These are phyloP conservation scores for Poa pratensis DNA, from an alignment of 176 grass and related monocot genomes.

Conservation along the genomic window DNA sequence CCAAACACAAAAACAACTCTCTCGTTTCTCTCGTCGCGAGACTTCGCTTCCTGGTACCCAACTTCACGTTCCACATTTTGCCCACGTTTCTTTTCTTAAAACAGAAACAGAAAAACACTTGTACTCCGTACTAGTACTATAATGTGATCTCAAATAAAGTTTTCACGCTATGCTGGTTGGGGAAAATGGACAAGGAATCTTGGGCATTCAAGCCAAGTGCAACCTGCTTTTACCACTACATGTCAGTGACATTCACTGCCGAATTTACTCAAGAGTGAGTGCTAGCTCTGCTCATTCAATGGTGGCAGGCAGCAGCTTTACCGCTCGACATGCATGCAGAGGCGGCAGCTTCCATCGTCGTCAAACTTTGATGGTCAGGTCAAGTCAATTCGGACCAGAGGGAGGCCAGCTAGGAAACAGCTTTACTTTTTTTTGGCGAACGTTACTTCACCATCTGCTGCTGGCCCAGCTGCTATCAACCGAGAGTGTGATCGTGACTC, in stretches of 20 bases:
- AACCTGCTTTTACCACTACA: neutral
- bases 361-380: neutral
- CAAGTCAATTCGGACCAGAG: neutral
- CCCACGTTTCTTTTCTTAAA: too few species aligned
- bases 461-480: neutral
- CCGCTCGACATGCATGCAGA: neutral
- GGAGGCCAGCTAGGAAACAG: neutral
- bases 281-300: neutral
- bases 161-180: too few species aligned
- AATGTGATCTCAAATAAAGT: too few species aligned
- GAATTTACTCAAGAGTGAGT: neutral
- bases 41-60: too few species aligned
- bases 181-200: neutral
- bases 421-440: neutral
- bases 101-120: too few species aligned
- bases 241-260: constrained; percentile 1
- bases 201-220: neutral
- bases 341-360: neutral
- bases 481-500: neutral
- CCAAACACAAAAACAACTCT: too few species aligned
- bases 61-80: neutral
- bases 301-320: neutral
- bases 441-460: neutral
- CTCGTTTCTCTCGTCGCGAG: too few species aligned
- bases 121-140: too few species aligned